Percentiles rank a stretch among this genome's conserved stretches.
Evolutionary conservation across 176 grass and related monocot species (phyloP).

Genomic region (Puccinellia tenuiflora): DNA sequence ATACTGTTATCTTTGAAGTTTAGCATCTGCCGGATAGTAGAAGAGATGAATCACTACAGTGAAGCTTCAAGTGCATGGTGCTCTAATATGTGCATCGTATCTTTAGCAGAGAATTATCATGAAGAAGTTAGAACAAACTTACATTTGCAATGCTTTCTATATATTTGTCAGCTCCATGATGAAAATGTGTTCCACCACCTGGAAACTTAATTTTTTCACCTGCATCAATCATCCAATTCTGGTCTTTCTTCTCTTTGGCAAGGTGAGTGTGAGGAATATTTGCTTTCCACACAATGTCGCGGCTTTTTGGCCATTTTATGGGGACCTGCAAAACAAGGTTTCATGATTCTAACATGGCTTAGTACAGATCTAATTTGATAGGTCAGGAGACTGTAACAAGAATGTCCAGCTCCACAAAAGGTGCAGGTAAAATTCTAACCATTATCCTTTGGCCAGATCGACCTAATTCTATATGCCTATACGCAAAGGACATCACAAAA

Average conservation of each 20-base stretch:
- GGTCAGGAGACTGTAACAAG: not conserved
- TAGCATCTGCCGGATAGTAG: conserved; percentile 63
- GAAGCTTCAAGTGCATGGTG: not conserved
- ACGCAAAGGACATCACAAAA: not conserved
- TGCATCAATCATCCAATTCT: conserved; percentile 92
- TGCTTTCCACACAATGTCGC: conserved; percentile 88
- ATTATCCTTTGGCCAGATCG: not conserved
- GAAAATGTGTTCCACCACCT: conserved; percentile 96
- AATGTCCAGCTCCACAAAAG: not conserved
- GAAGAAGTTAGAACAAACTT: conserved; percentile 25
- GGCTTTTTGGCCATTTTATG: conserved; percentile 93
- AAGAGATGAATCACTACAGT: conserved; percentile 35
- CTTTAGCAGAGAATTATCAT: not conserved
- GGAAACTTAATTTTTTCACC: conserved; percentile 89
- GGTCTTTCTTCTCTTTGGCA: conserved; percentile 85
- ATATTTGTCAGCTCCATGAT: conserved; percentile 94
- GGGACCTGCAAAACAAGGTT: conserved; percentile 53
- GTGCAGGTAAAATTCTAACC: not conserved
- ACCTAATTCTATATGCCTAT: not conserved
- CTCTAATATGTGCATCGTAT: not conserved
- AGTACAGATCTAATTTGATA: not conserved
- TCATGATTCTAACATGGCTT: not conserved
- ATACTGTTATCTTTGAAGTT: conserved; percentile 71
- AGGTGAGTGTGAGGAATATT: conserved; percentile 96
- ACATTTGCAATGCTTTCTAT: conserved; percentile 96